These are phyloP conservation scores for Niebla homalea DNA, from an alignment of 495 filamentous ascomycete genomes.

Conservation along the genomic window DNA sequence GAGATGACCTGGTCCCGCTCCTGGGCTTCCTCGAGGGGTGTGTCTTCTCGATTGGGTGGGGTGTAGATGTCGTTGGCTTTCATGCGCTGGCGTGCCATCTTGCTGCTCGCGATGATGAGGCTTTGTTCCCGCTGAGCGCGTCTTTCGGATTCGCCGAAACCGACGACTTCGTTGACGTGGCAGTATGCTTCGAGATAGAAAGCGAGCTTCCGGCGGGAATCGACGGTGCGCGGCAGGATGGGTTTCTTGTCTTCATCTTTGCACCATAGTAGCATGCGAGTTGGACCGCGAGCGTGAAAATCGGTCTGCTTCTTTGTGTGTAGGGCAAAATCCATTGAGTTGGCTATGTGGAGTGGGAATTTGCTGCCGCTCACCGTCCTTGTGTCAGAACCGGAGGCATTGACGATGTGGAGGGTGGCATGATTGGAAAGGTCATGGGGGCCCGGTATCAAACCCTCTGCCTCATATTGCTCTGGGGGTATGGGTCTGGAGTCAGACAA, in stretches of 20 bases:
- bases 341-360: constrained; percentile 25
- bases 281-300: constrained; percentile 51
- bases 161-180: constrained; percentile 35
- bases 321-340: constrained; percentile 26
- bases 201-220: constrained; percentile 36
- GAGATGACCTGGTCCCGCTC: constrained; percentile 9
- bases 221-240: constrained; percentile 39
- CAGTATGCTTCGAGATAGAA: constrained; percentile 44
- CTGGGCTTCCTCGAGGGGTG: constrained; percentile 12
- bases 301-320: constrained; percentile 25
- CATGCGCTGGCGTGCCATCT: constrained; percentile 25
- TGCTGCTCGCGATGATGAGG: constrained; percentile 20
- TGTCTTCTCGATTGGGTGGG: constrained; percentile 25
- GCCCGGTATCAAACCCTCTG: constrained; percentile 28
- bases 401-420: constrained; percentile 3
- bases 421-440: constrained; percentile 11
- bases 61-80: constrained; percentile 23
- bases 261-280: constrained; percentile 58
- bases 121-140: constrained; percentile 21
- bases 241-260: constrained; percentile 32
- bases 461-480: constrained; percentile 33
- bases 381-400: constrained; percentile 16
- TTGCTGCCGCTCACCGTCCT: not conserved
- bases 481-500: constrained; percentile 35
- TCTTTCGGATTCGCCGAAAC: constrained; percentile 10